Base-by-base conservation (phyloP, 1,284 basidiomycete species). In the Fomitopsis schrenkii region DNA sequence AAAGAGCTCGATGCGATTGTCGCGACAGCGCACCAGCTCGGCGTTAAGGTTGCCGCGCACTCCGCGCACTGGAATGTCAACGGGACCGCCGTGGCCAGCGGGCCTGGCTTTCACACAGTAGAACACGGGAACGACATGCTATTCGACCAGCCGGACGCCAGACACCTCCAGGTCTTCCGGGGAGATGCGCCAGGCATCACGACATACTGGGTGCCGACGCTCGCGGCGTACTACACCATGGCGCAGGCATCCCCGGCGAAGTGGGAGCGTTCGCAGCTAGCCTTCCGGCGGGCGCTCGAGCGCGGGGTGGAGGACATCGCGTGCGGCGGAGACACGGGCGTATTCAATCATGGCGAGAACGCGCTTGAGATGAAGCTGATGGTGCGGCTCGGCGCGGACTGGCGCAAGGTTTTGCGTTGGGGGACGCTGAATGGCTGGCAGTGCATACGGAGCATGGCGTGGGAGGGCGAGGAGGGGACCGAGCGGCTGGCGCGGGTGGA, bases 301-400 rank as follows among this genome's bases (percentile, higher is more conserved):
- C 66, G 70, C 2, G 77, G 76, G 1, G 69, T 80, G 62, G 76
- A 79, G 26, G 78, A 78, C 33, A 78, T 88, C 59, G 84, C 83
- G 6, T 84, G 82, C 67, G 85, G 86, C 5, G 85, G 86, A 3
- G 85, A 88, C 70, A 88, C 85, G 1, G 85, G 85, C 3, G 79
- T 80, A 2, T 89, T 87, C 70, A 66, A 81, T 33, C 87, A 87
- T 68, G 86, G 86, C 2, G 75, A 80, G 60, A 89, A 89, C 66
- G 79, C 83, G 33, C 71, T 83, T 45, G 87, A 88, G 75, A 76
- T 88, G 77, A 75, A 81, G 67, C 71, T 87, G 28, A 87, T 87
- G 86, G 79, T 81, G 15, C 68, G 71, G 19, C 75, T 86, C 2
- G 86, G 87, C 1, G 85, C 82, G 26, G 72, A 77, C 41, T 83